Base-by-base conservation (phyloP, 177 flowering plant genomes). In the Vitis hybrid region DNA sequence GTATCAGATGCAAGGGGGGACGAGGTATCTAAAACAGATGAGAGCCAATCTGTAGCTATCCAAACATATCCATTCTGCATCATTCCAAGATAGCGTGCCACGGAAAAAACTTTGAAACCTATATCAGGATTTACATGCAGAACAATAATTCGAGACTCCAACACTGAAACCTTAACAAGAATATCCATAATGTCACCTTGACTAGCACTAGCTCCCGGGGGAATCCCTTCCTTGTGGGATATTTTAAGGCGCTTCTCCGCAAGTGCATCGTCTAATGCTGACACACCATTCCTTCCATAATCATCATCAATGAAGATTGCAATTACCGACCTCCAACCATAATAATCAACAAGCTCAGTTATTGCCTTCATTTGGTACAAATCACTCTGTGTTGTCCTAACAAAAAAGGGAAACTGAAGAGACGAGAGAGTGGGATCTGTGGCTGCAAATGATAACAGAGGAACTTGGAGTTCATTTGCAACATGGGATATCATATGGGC, bases 41-140 rank as follows among this genome's bases (percentile, higher is more conserved):
- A 76, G 13, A 92, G 86, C 95, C 92, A 90, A 68, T 85, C 82
- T 15, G 95, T 86, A 50, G 92, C 88, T 49, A 92, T 84, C 97
- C 97, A 92, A 60, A 86, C 97, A 80, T 83, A 92, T 3, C 93
- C 97, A 70, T 62, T 82, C 0, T 75, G 84, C 91, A 90, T 84
- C 97, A 92, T 90, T 16, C 76, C 84, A 60, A 92, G 88, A 74
- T 80, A 67, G 0, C 71, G 56, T 14, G 95, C 93, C 52, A 79
- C 84, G 15, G 80, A 72, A 70, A 92, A 85, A 51, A 92, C 70
- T 69, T 50, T 6, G 11, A 77, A 74, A 32, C 96, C 96, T 19
- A 77, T 49, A 14, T 57, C 67, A n/a, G 85, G 66, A 65, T 81
- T 76, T 18, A 81, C 85, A 72, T 89, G 90, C 6, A 92, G 72